These are phyloP conservation scores for Colletotrichum sp. DNA, from an alignment of 2,329 filamentous ascomycete genomes.

Conservation along the genomic window DNA sequence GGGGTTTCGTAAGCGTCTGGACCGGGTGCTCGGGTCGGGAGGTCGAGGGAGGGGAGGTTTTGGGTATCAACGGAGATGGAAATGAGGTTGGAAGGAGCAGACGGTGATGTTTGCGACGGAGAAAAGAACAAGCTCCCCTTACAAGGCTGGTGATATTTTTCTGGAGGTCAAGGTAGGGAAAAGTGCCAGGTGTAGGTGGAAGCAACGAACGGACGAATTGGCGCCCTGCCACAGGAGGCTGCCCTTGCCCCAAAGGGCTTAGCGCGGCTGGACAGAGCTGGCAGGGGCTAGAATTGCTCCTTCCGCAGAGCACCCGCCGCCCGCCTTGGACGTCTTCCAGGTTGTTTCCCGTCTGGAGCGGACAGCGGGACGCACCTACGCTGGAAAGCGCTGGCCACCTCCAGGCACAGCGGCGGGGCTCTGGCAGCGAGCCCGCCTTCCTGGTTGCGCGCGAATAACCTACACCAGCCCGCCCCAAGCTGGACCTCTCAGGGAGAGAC, in stretches of 20 bases:
- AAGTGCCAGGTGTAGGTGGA: slow-evolving; percentile 21
- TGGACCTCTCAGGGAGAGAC: slow-evolving; percentile 19
- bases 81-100: slow-evolving; percentile 16
- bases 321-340: background rate
- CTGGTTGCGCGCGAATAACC: background rate
- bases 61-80: slow-evolving; percentile 25
- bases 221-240: slow-evolving; percentile 20
- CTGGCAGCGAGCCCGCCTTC: background rate
- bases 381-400: background rate
- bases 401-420: slow-evolving; percentile 13
- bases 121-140: slow-evolving; percentile 19
- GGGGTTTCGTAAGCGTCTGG: slow-evolving; percentile 7
- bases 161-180: slow-evolving; percentile 22
- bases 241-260: slow-evolving; percentile 10
- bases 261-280: background rate
- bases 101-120: slow-evolving; percentile 22
- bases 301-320: background rate
- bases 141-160: slow-evolving; percentile 26
- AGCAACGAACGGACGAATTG: slow-evolving; percentile 24
- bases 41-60: background rate
- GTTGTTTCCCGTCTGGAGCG: background rate
- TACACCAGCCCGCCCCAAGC: background rate
- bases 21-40: slow-evolving; percentile 12
- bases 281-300: slow-evolving; percentile 13
- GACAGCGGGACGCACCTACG: background rate